Conservation (phyloP, 2,329 filamentous ascomycete genomes). For the Calonectria multiphialidica region DNA sequence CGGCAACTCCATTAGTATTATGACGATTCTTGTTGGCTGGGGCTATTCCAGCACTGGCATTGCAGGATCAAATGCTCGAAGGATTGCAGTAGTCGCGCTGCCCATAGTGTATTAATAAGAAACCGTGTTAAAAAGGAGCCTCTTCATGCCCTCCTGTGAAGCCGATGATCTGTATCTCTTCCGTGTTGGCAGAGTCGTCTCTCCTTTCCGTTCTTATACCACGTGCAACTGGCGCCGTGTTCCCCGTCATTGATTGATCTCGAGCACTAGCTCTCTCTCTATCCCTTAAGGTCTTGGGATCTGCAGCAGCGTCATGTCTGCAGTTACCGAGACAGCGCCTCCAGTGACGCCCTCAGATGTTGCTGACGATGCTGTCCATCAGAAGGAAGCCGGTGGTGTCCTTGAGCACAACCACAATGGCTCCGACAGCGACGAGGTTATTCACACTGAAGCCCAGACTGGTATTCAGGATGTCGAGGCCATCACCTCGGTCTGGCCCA, state of each 20-base stretch:
- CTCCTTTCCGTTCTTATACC: not conserved
- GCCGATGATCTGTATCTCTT: not conserved
- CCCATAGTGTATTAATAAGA: not conserved
- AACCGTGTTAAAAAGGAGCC: not conserved
- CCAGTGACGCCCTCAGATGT: not conserved
- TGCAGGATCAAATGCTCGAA: not conserved
- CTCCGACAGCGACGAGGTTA: slow-evolving; percentile 1
- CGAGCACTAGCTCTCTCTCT: not conserved
- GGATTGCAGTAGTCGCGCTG: not conserved
- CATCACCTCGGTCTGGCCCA: slow-evolving; percentile 54
- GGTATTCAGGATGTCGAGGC: slow-evolving; percentile 56
- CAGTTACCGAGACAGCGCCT: not conserved
- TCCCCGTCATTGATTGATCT: not conserved
- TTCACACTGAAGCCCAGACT: slow-evolving; percentile 38
- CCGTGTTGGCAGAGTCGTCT: not conserved
- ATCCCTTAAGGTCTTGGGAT: not conserved
- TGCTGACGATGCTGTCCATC: not conserved
- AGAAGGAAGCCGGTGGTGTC: not conserved
- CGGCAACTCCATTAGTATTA: not conserved
- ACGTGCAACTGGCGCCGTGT: too few species aligned
- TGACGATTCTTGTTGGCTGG: not conserved
- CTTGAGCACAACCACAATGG: not conserved
- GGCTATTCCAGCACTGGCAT: not conserved
- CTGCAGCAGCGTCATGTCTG: not conserved
- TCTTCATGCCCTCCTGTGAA: not conserved